Percentiles rank a stretch among this genome's conserved stretches.
Evolutionary conservation across 768 basidiomycete species (phyloP).

Genomic region (Austroboletus eburneus): DNA sequence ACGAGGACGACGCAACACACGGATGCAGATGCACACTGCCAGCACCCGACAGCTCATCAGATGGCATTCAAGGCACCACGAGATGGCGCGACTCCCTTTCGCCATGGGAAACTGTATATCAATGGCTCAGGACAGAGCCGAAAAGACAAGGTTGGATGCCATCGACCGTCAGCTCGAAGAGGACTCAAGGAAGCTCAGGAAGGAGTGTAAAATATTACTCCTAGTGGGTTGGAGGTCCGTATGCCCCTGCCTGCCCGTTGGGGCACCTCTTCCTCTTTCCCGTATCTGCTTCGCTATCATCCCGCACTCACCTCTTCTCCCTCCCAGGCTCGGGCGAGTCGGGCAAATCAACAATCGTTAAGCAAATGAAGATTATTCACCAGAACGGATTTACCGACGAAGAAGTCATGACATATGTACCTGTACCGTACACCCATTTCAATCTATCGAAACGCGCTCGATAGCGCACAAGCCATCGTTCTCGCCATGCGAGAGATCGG

Average conservation of each 20-base stretch:
- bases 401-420: conserved; percentile 72
- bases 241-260: neutral
- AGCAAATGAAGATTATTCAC: conserved; percentile 99
- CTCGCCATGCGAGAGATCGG: conserved; percentile 84
- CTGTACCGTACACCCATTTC: no score
- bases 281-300: neutral
- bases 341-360: conserved; percentile 94
- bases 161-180: conserved; percentile 87
- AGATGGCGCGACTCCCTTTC: neutral
- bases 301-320: neutral
- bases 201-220: conserved; percentile 89
- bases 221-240: no score
- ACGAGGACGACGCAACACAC: no score
- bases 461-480: conserved; percentile 83
- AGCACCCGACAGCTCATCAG: no score
- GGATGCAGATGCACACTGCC: no score
- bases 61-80: no score
- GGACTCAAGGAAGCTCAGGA: conserved; percentile 74
- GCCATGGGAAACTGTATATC: conserved; percentile 69
- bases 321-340: conserved; percentile 87
- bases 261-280: conserved; percentile 14
- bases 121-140: conserved; percentile 49
- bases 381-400: conserved; percentile 81
- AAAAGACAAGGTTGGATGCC: conserved; percentile 59
- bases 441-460: conserved; percentile 84